These are phyloP conservation scores for Penicillium bialowiezense DNA, from an alignment of 495 filamentous ascomycete species.

Conservation along the genomic window DNA sequence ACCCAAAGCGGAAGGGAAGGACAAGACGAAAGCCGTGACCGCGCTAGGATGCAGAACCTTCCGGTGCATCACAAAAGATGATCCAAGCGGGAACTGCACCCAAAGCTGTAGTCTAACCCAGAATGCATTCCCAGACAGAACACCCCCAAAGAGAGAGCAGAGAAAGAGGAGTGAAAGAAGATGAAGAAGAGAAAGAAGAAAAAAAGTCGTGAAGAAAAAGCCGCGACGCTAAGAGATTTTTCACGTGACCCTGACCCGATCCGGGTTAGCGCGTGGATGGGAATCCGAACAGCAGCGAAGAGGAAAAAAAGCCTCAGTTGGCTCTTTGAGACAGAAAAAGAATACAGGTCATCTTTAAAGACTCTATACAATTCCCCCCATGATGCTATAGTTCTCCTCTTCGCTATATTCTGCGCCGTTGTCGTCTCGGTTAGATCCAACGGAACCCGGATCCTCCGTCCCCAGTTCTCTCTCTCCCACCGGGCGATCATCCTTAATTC, in stretches of 20 bases:
- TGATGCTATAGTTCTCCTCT: not conserved
- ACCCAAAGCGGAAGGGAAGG: not conserved
- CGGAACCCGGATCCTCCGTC: conserved; percentile 33
- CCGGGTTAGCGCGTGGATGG: conserved; percentile 28
- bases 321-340: not conserved
- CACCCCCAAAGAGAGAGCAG: too few species aligned
- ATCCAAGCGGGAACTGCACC: not conserved
- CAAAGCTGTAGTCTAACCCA: not conserved
- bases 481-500: conserved; percentile 30
- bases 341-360: conserved; percentile 1
- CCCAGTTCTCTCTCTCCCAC: conserved; percentile 32
- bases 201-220: conserved; percentile 31
- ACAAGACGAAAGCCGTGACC: not conserved
- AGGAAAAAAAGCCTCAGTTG: conserved; percentile 11
- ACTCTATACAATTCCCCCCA: not conserved
- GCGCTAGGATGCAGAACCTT: too few species aligned
- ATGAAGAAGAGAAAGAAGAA: conserved; percentile 14
- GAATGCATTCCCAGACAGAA: not conserved
- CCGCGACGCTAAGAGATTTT: conserved; percentile 12
- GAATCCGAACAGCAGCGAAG: conserved; percentile 8
- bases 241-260: conserved; percentile 23
- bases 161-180: conserved; percentile 11
- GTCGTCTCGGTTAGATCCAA: conserved; percentile 30
- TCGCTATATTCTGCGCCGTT: conserved; percentile 7
- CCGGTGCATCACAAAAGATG: not conserved